phyloP scores from a whole-genome alignment of 169 alveolate species.

The Perkinsus marinus region DNA sequence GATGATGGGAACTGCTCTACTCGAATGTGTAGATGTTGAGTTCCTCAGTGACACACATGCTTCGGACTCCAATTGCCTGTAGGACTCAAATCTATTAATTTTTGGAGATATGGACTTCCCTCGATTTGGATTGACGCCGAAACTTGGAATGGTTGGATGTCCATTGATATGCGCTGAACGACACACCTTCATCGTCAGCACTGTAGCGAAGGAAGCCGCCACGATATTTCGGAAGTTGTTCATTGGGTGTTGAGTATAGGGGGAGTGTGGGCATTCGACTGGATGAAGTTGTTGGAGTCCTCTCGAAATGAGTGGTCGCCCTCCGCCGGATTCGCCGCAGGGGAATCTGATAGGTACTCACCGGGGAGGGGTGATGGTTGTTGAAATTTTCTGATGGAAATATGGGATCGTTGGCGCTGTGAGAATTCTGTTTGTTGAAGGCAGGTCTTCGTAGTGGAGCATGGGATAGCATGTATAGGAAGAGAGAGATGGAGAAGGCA shows the following conservation, averaged over 20 bases:
- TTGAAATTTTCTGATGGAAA: not conserved
- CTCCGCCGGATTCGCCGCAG: not conserved
- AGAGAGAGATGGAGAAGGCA: not conserved
- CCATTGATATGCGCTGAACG: not conserved
- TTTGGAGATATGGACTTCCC: not conserved
- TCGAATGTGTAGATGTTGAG: no score
- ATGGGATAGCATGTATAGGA: not conserved
- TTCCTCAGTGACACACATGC: no score
- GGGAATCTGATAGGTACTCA: not conserved
- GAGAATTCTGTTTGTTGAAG: not conserved
- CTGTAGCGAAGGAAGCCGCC: not conserved
- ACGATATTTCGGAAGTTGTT: no score
- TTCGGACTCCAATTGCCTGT: no score
- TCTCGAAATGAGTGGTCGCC: not conserved
- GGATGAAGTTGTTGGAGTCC: not conserved
- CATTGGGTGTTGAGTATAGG: no score
- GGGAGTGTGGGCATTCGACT: no score
- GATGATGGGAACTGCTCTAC: no score
- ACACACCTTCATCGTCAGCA: not conserved
- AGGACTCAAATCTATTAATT: not conserved
- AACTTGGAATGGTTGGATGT: not conserved
- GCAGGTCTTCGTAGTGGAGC: not conserved
- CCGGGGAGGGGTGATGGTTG: not conserved
- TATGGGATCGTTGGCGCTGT: no score
- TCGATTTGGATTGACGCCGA: not conserved